phyloP scores from a whole-genome alignment of 2,329 filamentous ascomycete genomes.

The Teratosphaeria viscida region DNA sequence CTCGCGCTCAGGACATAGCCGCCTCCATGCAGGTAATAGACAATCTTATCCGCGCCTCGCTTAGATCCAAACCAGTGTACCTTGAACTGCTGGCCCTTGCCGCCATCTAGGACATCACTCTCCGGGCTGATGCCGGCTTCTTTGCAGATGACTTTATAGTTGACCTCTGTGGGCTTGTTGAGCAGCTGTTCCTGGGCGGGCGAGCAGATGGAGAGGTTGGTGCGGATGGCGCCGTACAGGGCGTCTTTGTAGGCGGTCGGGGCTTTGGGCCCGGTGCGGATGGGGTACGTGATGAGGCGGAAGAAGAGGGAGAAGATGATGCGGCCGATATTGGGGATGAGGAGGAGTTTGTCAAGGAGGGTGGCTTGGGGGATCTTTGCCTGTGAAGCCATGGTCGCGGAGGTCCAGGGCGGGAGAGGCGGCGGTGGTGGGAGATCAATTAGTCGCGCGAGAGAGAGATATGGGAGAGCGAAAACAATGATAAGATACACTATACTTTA shows the following conservation, averaged over 20 bases:
- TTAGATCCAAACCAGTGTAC: slow-evolving; percentile 38
- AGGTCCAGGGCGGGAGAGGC: not conserved
- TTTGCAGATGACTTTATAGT: slow-evolving; percentile 27
- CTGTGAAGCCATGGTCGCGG: not conserved
- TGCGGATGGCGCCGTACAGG: slow-evolving; percentile 16
- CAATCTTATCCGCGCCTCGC: slow-evolving; percentile 26
- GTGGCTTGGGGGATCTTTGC: not conserved
- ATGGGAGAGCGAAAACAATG: not conserved
- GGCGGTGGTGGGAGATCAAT: not conserved
- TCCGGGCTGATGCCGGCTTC: slow-evolving; percentile 28
- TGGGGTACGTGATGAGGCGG: slow-evolving; percentile 25
- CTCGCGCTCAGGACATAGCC: slow-evolving; percentile 44
- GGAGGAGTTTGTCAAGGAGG: slow-evolving; percentile 1
- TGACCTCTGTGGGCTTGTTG: slow-evolving; percentile 21
- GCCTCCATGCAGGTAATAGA: slow-evolving; percentile 43
- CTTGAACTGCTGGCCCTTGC: slow-evolving; percentile 20
- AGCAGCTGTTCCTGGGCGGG: slow-evolving; percentile 18
- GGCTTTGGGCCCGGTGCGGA: slow-evolving; percentile 23
- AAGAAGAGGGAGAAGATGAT: slow-evolving; percentile 24
- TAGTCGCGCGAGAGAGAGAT: not conserved
- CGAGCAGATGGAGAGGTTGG: slow-evolving; percentile 12
- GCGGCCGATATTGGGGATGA: slow-evolving; percentile 7
- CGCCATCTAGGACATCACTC: slow-evolving; percentile 32
- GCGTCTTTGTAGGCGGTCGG: slow-evolving; percentile 18
- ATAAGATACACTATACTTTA: not conserved